Percentiles rank a stretch among this genome's conserved stretches.
These are phyloP conservation scores for Scheffersomyces titani DNA, from an alignment of 1,139 yeast species.

Conservation along the genomic window DNA sequence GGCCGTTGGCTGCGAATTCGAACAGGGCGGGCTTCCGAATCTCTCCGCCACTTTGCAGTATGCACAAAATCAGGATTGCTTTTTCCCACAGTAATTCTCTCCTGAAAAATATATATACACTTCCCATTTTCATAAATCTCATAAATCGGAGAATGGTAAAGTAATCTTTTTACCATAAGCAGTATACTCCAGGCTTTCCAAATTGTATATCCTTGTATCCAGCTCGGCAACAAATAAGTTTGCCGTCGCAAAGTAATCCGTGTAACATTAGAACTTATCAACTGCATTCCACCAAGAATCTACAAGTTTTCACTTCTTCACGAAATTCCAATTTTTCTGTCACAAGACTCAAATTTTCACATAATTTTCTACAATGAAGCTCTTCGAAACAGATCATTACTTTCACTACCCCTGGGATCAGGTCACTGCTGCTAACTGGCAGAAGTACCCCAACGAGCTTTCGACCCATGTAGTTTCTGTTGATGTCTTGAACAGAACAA, in stretches of 20 bases:
- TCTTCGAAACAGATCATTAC: constrained; percentile 66
- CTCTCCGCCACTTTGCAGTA: neutral
- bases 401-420: constrained; percentile 91
- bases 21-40: neutral
- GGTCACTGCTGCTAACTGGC: constrained; percentile 96
- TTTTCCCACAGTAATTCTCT: neutral
- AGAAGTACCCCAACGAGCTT: constrained; percentile 89
- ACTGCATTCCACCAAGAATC: neutral
- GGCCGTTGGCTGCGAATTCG: neutral
- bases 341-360: neutral
- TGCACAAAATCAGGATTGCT: neutral
- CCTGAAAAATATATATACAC: neutral
- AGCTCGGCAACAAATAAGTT: neutral
- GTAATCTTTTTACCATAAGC: neutral
- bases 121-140: too few relatives aligned
- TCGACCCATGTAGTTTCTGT: constrained; percentile 96
- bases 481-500: constrained; percentile 75
- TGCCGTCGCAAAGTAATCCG: neutral
- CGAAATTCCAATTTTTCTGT: neutral
- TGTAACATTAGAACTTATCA: neutral
- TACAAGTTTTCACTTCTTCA: neutral
- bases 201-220: neutral
- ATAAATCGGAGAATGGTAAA: neutral
- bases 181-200: neutral
- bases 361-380: constrained; percentile 54